Percentiles rank a stretch among this genome's conserved stretches.
phyloP scores from a whole-genome alignment of 2,329 filamentous ascomycete species.

The Epichloe festucae region DNA sequence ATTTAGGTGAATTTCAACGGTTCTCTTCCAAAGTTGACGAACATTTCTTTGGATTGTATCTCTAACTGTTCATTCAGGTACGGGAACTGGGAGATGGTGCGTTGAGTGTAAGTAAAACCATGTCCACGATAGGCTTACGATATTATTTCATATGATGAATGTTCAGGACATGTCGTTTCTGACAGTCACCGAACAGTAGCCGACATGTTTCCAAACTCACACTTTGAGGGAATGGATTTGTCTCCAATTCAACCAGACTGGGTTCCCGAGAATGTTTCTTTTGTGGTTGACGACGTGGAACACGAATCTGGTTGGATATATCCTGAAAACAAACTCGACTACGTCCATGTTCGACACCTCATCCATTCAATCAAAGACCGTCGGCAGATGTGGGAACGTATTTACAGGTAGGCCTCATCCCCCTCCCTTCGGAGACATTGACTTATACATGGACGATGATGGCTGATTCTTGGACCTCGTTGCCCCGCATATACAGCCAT shows the following conservation, averaged over 20 bases:
- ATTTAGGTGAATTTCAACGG: conserved; percentile 25
- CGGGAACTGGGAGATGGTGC: conserved; percentile 38
- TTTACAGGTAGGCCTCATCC: conserved; percentile 24
- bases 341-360: conserved; percentile 35
- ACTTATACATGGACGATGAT: background rate
- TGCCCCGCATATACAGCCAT: conserved; percentile 21
- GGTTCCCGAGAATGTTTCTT: conserved; percentile 37
- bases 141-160: background rate
- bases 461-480: background rate
- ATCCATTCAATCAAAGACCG: conserved; percentile 32
- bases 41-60: background rate
- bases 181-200: conserved; percentile 23
- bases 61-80: conserved; percentile 21
- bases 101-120: conserved; percentile 30
- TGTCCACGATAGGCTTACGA: background rate
- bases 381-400: conserved; percentile 26
- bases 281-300: conserved; percentile 40
- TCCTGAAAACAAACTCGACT: conserved; percentile 31
- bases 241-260: conserved; percentile 40
- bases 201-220: conserved; percentile 30
- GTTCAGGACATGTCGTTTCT: background rate
- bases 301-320: conserved; percentile 36
- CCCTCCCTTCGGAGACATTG: background rate
- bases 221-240: conserved; percentile 35
- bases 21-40: no score